Base-by-base conservation (phyloP, 1,284 basidiomycete genomes). In the Heimioporus retisporus region DNA sequence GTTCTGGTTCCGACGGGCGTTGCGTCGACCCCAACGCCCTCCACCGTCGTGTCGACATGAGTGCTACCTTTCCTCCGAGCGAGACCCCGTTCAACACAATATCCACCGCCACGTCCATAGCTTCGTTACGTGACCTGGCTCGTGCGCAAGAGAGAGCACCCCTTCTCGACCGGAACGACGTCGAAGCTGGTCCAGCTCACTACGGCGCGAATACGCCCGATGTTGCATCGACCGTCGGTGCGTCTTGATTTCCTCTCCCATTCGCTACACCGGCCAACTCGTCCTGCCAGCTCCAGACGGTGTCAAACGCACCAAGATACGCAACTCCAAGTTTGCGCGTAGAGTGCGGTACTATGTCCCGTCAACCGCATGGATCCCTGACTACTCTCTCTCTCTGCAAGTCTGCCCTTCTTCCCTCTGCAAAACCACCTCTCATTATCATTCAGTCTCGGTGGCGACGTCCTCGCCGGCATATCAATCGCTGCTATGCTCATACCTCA, bases 401-500 rank as follows among this genome's bases (percentile, higher is more conserved):
- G 93, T 83, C 25, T 40, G 28, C 19, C 10, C n/a, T 28, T 23
- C 44, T 56, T 40, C 2, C n/a, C 23, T 50, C 63, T 19, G 46
- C 14, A n/a, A 53, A 61, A 3, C 46, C 4, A 11, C 55, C 8
- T 62, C 65, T 75, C 65, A 73, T 63, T 57, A 58, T 57, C 58
- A 58, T 59, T 25, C 73, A 95, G 93, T 57, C 84, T 97, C 42
- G 86, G 88, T 13, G 95, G 95, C 16, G 96, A 98, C 79, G 72
- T 95, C 13, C 84, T 95, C 0, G 94, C 95, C 18, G 96, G 96
- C 6, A 75, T 96, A 21, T 96, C 96, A 0, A 90, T 97, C 11
- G 94, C 96, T 13, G 95, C 93, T 67, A 91, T 98, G 82, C 85
- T 98, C 58, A 94, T 98, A 70, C 96, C 96, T 6, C 95, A 96